Conservation (phyloP, 768 basidiomycete species). For the Suillus bovinus region DNA sequence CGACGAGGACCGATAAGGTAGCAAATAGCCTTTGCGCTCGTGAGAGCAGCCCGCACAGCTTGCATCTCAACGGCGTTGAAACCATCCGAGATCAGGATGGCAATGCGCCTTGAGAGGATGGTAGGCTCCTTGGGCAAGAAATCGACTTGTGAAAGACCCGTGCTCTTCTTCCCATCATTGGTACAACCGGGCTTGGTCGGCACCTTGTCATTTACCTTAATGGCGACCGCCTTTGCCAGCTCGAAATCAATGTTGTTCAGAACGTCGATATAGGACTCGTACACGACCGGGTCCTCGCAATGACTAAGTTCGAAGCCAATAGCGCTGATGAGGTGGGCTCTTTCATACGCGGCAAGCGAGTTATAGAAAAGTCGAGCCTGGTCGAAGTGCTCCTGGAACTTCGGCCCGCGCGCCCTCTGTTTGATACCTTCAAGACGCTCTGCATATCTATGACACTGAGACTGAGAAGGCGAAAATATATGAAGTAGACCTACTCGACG, state of each 20-base stretch:
- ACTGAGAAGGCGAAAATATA: conserved; percentile 10
- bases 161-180: conserved; percentile 60
- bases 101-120: conserved; percentile 69
- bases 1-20: conserved; percentile 72
- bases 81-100: conserved; percentile 74
- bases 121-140: conserved; percentile 56
- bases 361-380: conserved; percentile 86
- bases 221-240: conserved; percentile 68
- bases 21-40: conserved; percentile 53
- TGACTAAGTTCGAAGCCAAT: conserved; percentile 84
- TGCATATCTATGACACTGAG: conserved; percentile 39
- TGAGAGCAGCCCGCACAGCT: conserved; percentile 55
- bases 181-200: conserved; percentile 50
- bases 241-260: conserved; percentile 75
- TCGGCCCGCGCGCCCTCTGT: conserved; percentile 60
- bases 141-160: conserved; percentile 59
- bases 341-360: conserved; percentile 69
- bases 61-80: conserved; percentile 63
- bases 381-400: conserved; percentile 75
- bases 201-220: conserved; percentile 58
- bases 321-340: conserved; percentile 67
- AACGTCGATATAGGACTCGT: conserved; percentile 62
- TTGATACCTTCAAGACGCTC: conserved; percentile 55
- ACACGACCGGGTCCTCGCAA: conserved; percentile 74
- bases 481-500: conserved; percentile 42